A percentile compares a stretch with the other conserved stretches of the same genome.
phyloP scores from a whole-genome alignment of 805 yeast species.

The Jamesozyma rosinii region DNA sequence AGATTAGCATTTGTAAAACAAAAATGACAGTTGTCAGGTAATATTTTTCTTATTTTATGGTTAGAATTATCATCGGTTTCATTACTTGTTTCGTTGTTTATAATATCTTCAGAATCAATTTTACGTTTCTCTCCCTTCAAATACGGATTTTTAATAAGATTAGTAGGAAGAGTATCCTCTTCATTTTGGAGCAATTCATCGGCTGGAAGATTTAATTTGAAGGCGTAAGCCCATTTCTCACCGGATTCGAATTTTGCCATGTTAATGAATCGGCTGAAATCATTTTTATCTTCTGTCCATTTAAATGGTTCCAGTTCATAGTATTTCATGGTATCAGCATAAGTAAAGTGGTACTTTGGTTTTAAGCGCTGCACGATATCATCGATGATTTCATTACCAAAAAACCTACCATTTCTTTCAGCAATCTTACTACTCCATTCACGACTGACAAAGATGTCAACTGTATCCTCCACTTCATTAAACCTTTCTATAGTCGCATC shows the following conservation, averaged over 20 bases:
- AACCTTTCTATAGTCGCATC: constrained; percentile 21
- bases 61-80: background rate
- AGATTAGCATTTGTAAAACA: constrained; percentile 73
- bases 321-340: constrained; percentile 35
- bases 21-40: constrained; percentile 65
- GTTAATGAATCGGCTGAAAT: constrained; percentile 49
- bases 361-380: constrained; percentile 34
- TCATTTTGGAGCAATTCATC: constrained; percentile 14
- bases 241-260: constrained; percentile 49
- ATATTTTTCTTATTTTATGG: constrained; percentile 31
- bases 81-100: too few relatives aligned
- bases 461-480: constrained; percentile 8
- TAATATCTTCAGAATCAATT: constrained; percentile 1
- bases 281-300: constrained; percentile 37
- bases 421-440: constrained; percentile 55
- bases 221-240: constrained; percentile 70
- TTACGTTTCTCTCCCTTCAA: constrained; percentile 3
- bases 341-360: constrained; percentile 63
- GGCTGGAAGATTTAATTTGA: constrained; percentile 33
- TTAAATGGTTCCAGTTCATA: constrained; percentile 49
- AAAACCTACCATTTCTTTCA: constrained; percentile 35
- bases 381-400: constrained; percentile 42
- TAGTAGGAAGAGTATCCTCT: constrained; percentile 1
- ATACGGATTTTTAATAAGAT: constrained; percentile 11
- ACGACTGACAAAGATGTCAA: constrained; percentile 50